These are phyloP conservation scores for Penicillium cataractarum DNA, from an alignment of 495 filamentous ascomycete genomes.

Conservation along the genomic window DNA sequence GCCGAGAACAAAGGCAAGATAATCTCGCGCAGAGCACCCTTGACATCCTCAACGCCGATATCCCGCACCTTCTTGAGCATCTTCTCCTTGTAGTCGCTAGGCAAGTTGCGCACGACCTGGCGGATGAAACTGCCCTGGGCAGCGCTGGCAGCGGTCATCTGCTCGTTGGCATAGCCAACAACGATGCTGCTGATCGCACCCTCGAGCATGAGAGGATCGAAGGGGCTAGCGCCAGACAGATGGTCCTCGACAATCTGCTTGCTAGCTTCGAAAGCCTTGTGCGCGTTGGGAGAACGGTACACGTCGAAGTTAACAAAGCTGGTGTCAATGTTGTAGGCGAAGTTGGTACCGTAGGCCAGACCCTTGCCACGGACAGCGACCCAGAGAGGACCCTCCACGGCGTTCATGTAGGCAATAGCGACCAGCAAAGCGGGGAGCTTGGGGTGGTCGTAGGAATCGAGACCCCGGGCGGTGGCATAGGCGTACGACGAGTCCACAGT, in stretches of 20 bases:
- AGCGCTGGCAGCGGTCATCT: conserved; percentile 78
- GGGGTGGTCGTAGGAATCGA: conserved; percentile 74
- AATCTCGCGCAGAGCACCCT: conserved; percentile 70
- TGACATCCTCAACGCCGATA: conserved; percentile 77
- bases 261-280: conserved; percentile 79
- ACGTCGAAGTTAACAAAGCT: conserved; percentile 81
- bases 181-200: conserved; percentile 90
- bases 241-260: conserved; percentile 73
- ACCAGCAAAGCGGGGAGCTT: conserved; percentile 82
- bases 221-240: conserved; percentile 59
- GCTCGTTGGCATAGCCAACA: conserved; percentile 79
- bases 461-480: conserved; percentile 72
- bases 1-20: conserved; percentile 79
- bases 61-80: conserved; percentile 76
- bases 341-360: conserved; percentile 83
- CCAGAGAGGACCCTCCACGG: conserved; percentile 94
- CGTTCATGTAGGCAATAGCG: conserved; percentile 86
- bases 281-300: conserved; percentile 86
- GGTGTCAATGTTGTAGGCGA: conserved; percentile 72
- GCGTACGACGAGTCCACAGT: conserved; percentile 93
- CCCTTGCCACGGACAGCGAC: conserved; percentile 87
- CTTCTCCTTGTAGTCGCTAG: conserved; percentile 75
- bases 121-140: conserved; percentile 81
- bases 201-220: conserved; percentile 84
- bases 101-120: conserved; percentile 74